phyloP scores from a whole-genome alignment of 306 rosid species.

The Abrus precatorius region DNA sequence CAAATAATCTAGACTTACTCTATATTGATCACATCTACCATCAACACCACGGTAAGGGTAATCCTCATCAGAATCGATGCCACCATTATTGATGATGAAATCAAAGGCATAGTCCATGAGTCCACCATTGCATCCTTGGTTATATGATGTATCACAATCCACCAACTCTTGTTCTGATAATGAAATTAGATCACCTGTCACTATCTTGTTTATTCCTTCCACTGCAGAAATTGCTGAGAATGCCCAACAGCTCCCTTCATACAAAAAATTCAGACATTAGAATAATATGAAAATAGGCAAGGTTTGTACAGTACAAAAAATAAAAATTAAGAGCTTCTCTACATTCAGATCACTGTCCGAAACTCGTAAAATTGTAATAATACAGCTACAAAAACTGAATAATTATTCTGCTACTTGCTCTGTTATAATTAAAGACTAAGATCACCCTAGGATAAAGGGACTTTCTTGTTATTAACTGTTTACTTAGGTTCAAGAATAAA shows the following conservation, averaged over 20 bases:
- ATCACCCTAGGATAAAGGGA: not conserved
- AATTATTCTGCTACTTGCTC: not conserved
- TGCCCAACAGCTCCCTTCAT: slow-evolving; percentile 99
- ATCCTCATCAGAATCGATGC: slow-evolving; percentile 89
- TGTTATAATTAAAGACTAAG: not conserved
- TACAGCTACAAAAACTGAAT: not conserved
- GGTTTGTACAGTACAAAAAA: not conserved
- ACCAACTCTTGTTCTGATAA: slow-evolving; percentile 95
- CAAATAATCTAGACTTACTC: slow-evolving; percentile 52
- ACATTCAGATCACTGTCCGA: not conserved
- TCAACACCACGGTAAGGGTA: slow-evolving; percentile 79
- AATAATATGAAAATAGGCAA: not conserved
- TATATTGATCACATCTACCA: slow-evolving; percentile 67
- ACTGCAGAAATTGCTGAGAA: slow-evolving; percentile 81
- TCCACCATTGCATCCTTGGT: slow-evolving; percentile 94
- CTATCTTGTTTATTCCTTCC: slow-evolving; percentile 87
- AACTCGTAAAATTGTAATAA: not conserved
- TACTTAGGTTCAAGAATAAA: not conserved
- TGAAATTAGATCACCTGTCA: slow-evolving; percentile 80
- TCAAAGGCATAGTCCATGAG: slow-evolving; percentile 92
- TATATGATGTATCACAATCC: slow-evolving; percentile 84
- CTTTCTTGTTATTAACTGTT: not conserved
- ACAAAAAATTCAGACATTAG: not conserved
- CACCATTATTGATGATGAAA: slow-evolving; percentile 90
- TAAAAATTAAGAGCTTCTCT: not conserved